Evolutionary conservation across 2,329 filamentous ascomycete genomes (phyloP), one percentile per base, ranked within the genome.

Genomic region (Penicillium hordei): DNA sequence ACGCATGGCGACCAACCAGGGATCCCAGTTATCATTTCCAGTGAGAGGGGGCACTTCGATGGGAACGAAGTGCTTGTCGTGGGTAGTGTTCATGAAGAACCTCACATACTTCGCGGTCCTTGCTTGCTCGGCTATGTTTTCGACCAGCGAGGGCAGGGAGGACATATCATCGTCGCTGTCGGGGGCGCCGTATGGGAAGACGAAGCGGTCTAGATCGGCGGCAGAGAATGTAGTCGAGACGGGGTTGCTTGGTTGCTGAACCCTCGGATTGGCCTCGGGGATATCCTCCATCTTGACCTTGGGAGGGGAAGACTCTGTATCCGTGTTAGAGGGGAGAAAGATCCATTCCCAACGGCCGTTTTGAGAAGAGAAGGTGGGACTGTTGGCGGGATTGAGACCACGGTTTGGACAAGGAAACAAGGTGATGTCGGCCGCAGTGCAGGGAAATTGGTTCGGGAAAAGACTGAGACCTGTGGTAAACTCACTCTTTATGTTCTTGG

Each of bases 11-110:
- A 33, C 9, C 3, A 34, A 3, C 62, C 62, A 63, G 7, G 10
- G 0, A 0, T 6, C 5, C 13, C 29, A 63, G 29, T 63, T 57
- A 3, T 34, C 17, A 0, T 29, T 5, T n/a, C 57, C 55, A 2
- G 9, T 33, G 1, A 65, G 55, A 8, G 31, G 29, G 4, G 39
- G 17, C 15, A 60, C 17, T 1, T 42, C 25, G 23, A 63, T 40
- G 1, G 50, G 31, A 4, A 60, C 27, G 15, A 45, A 48, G 29
- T 60, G 59, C 12, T 60, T 60, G 17, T 55, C 43, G 4, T 52
- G 27, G 8, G n/a, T 21, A 2, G 12, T 46, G 10, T 55, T 39
- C 17, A 50, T 29, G 21, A 64, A 64, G 38, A 48, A 51, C 7
- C 31, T 12, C 1, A 64, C 53, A 13, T 55, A 27, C 34, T 33